A percentile compares a stretch with the other conserved stretches of the same genome.
Evolutionary conservation across 108 stramenopile genomes (phyloP).

Genomic region (Cyclotella kingstonii): DNA sequence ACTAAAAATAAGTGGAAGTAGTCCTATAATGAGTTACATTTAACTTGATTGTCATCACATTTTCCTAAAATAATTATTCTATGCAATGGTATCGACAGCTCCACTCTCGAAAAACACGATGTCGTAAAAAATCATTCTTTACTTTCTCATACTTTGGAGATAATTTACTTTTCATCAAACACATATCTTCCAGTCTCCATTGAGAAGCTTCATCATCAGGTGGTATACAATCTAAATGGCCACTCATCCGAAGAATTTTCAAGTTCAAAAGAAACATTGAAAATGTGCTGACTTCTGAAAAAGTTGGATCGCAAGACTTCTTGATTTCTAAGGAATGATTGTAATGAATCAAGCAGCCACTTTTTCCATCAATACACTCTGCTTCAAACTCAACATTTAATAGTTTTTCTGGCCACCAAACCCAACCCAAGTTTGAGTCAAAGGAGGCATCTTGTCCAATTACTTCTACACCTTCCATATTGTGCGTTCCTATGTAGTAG

Average conservation of each 20-base stretch:
- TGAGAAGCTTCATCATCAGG: neutral
- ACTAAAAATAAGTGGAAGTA: no score
- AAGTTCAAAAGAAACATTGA: constrained; percentile 13
- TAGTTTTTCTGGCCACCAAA: constrained; percentile 51
- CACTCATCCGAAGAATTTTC: constrained; percentile 14
- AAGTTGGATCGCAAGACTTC: constrained; percentile 6
- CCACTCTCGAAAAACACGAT: constrained; percentile 73
- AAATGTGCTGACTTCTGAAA: constrained; percentile 22
- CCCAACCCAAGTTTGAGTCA: constrained; percentile 72
- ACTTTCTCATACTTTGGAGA: constrained; percentile 60
- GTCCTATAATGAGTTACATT: no score
- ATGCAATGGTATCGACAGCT: constrained; percentile 45
- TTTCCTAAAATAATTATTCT: no score
- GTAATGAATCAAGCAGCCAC: constrained; percentile 33
- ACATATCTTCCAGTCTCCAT: constrained; percentile 43
- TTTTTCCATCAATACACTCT: constrained; percentile 65
- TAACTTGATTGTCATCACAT: no score
- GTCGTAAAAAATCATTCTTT: constrained; percentile 59
- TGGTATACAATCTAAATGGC: neutral
- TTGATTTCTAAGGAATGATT: constrained; percentile 20
- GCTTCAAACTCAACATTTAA: constrained; percentile 14
- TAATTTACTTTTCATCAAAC: constrained; percentile 41
- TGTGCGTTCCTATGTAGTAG: constrained; percentile 26
- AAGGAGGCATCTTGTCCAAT: constrained; percentile 81
- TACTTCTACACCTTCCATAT: constrained; percentile 41